Evolutionary conservation across 768 basidiomycete genomes (phyloP), one percentile per base, ranked within the genome.

Genomic region (Mycena polygramma): DNA sequence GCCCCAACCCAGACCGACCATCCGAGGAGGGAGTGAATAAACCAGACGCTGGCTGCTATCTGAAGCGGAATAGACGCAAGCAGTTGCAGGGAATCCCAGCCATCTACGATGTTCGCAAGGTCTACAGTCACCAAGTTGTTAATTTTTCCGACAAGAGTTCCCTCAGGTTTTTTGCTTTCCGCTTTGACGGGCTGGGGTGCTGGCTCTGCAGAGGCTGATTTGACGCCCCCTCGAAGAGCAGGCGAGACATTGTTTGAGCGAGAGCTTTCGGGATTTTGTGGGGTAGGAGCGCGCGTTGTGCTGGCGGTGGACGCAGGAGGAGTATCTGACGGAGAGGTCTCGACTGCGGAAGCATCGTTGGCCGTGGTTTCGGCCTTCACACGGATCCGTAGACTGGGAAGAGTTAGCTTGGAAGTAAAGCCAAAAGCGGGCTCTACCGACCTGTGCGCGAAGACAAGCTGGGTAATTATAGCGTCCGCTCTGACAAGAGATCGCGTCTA

Each of bases 51-150:
- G 46, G 74, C 65, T 0, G 64, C 69, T 11, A 85, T 74, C 65
- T 85, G 71, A 3, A 54, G 19, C n/a, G 71, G 71, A 30, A 66
- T 36, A 22, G 35, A 57, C 10, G 69, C 11, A 5, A 69, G 2
- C 1, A 69, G 63, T 6, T 30, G 30, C 30, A 30, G 30, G 30
- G 7, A n/a, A 2, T 43, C 66, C 24, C 26, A 72, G 66, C 6
- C 69, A 67, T n/a, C 59, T 54, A 54, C 54, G 68, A 46, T 39
- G 51, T 37, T 22, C 35, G 73, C 55, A 1, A 72, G 37, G 77
- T 95, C 93, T 0, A 90, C 89, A 6, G 92, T 90, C 35, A 93
- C 87, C 7, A 94, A 79, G 62, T 93, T 94, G 78, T 92, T 94
- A 76, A 94, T 90, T 75, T 88, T 92, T 13, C 94, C 93, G 35